These are phyloP conservation scores for Nicotiana sylvestris DNA, from an alignment of 257 asterid genomes.

Conservation along the genomic window DNA sequence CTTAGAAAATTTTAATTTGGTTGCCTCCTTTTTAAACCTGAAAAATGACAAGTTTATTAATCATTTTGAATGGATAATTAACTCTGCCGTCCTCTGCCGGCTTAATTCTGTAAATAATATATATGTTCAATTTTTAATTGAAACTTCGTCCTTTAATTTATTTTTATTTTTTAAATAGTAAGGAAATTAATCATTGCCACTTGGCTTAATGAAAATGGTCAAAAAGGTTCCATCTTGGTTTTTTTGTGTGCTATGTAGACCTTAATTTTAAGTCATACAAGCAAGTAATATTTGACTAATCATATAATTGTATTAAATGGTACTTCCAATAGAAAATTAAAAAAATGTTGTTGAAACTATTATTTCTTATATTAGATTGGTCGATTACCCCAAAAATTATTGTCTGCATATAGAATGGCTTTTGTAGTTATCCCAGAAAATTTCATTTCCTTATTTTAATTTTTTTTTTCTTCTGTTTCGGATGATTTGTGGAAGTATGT, in stretches of 20 bases:
- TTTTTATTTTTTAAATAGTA: background rate
- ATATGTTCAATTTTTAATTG: background rate
- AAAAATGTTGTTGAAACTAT: background rate
- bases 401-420: background rate
- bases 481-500: background rate
- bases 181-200: background rate
- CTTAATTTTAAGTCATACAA: background rate
- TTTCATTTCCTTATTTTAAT: no score
- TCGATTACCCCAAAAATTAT: background rate
- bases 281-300: background rate
- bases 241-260: background rate
- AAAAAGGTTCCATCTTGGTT: background rate
- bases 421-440: background rate
- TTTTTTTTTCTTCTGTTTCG: no score
- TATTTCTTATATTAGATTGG: background rate
- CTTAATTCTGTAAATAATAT: background rate
- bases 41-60: conserved; percentile 11
- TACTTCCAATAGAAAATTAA: background rate
- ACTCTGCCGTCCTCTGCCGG: conserved; percentile 35
- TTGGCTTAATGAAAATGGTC: background rate
- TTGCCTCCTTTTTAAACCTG: conserved; percentile 10
- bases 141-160: background rate
- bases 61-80: background rate
- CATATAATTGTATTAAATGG: background rate
- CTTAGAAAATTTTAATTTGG: background rate